These are phyloP conservation scores for Saccharomycopsis javanensis DNA, from an alignment of 805 yeast genomes.

Conservation along the genomic window DNA sequence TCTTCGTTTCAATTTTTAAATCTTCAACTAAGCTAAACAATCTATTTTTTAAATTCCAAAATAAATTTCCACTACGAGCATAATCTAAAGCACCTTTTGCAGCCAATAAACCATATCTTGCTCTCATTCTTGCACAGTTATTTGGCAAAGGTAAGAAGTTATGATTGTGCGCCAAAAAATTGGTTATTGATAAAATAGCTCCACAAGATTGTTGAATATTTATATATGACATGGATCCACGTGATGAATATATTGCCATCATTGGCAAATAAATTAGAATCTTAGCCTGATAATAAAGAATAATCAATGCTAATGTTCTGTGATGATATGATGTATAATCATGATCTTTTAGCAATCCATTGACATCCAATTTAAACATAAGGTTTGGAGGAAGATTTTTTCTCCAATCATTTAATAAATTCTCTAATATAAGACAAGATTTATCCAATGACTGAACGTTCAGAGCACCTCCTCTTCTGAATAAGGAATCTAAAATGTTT, in stretches of 20 bases:
- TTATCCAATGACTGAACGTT: constrained; percentile 25
- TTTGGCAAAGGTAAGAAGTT: constrained; percentile 52
- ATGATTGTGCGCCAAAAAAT: constrained; percentile 30
- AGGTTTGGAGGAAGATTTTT: constrained; percentile 53
- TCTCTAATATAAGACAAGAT: constrained; percentile 40
- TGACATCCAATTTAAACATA: constrained; percentile 54
- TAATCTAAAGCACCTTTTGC: constrained; percentile 76
- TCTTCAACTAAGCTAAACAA: constrained; percentile 41
- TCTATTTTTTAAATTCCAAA: constrained; percentile 55
- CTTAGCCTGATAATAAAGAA: constrained; percentile 52
- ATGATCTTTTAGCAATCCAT: constrained; percentile 37
- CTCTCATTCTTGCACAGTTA: constrained; percentile 51
- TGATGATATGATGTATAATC: constrained; percentile 25
- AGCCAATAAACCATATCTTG: constrained; percentile 52
- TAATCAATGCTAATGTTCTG: constrained; percentile 42
- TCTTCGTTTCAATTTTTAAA: constrained; percentile 40
- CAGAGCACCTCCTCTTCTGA: constrained; percentile 42
- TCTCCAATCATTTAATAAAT: constrained; percentile 71
- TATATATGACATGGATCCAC: constrained; percentile 48
- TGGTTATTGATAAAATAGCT: constrained; percentile 46
- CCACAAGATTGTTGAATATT: constrained; percentile 60
- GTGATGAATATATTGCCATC: constrained; percentile 32
- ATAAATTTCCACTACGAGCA: constrained; percentile 71
- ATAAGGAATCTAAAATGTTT: constrained; percentile 58
- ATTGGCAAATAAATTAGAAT: constrained; percentile 56